Evolutionary conservation across 768 basidiomycete species (phyloP).

Genomic region (Pulveroboletus ravenelii): DNA sequence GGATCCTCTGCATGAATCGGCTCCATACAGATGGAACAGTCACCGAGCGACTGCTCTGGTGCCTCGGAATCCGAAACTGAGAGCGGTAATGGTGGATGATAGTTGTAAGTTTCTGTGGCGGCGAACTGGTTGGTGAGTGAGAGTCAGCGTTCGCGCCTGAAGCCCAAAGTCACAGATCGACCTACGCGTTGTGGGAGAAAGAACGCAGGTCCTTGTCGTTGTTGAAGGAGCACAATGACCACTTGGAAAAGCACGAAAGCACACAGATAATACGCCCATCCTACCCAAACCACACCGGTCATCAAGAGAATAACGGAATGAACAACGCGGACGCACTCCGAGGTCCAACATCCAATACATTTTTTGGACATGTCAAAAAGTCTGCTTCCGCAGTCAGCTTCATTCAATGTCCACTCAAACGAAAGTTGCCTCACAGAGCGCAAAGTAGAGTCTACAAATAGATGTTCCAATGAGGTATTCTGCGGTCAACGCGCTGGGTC

Average conservation of each 20-base stretch:
- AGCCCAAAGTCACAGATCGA: not conserved
- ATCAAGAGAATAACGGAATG: not conserved
- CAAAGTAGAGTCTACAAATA: slow-evolving; percentile 60
- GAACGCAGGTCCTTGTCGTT: slow-evolving; percentile 73
- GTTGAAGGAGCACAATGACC: slow-evolving; percentile 62
- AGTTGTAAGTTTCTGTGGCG: slow-evolving; percentile 65
- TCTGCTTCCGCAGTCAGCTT: slow-evolving; percentile 44
- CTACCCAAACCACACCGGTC: slow-evolving; percentile 31
- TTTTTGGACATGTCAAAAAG: slow-evolving; percentile 77
- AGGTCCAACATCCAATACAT: slow-evolving; percentile 78
- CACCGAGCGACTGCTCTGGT: slow-evolving; percentile 71
- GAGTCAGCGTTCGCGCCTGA: not conserved
- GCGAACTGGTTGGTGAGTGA: slow-evolving; percentile 43
- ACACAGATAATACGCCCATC: slow-evolving; percentile 61
- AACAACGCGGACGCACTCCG: slow-evolving; percentile 45
- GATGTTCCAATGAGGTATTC: slow-evolving; percentile 80
- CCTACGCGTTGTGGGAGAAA: slow-evolving; percentile 71
- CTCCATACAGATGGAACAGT: slow-evolving; percentile 95
- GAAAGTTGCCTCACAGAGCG: slow-evolving; percentile 57
- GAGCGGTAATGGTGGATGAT: slow-evolving; percentile 71
- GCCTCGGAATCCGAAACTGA: slow-evolving; percentile 63
- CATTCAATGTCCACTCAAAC: not conserved
- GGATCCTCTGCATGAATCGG: slow-evolving; percentile 56
- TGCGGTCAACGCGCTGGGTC: slow-evolving; percentile 60
- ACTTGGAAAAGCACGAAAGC: slow-evolving; percentile 61